Base-by-base conservation (phyloP, 352 stramenopile genomes). In the Detonula confervacea region DNA sequence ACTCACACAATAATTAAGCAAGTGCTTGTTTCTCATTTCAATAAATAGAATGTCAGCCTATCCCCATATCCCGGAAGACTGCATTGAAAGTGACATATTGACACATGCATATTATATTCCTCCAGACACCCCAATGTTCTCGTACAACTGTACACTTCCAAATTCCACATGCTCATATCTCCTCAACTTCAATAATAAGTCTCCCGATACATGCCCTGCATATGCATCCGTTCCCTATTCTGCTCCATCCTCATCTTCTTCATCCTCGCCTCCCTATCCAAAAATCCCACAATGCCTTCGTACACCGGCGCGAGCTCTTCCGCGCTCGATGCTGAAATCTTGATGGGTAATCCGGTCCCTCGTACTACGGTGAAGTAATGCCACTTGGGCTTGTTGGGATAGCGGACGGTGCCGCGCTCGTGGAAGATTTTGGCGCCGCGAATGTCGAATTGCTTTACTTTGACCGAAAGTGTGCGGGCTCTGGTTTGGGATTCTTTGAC, bases 381-480 rank as follows among this genome's bases (percentile, higher is more conserved):
- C 83, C 86, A 91, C 9, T 79, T 77, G 14, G 85, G 72, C 49
- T 91, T 88, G 70, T 90, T 90, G 72, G 91, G 90, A 64, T 92
- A 91, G 42, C 87, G 86, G 24, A 91, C 81, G 77, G 86, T 88
- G 57, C 89, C 86, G 18, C 80, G 80, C 29, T 77, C 54, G 39
- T 74, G 89, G 54, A 89, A 80, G 66, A 93, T 87, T 9, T 80
- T 66, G n/a, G 87, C 80, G n/a, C 84, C 82, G 63, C 86, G 84
- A 42, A 93, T 76, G 7, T 83, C 88, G 67, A 93, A 93, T 78
- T 93, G 83, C 57, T 93, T 93, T 2, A 93, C 86, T 52, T 93
- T 93, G 30, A 93, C 88, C 12, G 81, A 90, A 27, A 93, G 79
- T 33, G 78, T 82, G 44, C 84, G 81, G 47, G 74, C 25, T 30